phyloP scores from a whole-genome alignment of 345 rosid species.

The Rhodamnia argentea region DNA sequence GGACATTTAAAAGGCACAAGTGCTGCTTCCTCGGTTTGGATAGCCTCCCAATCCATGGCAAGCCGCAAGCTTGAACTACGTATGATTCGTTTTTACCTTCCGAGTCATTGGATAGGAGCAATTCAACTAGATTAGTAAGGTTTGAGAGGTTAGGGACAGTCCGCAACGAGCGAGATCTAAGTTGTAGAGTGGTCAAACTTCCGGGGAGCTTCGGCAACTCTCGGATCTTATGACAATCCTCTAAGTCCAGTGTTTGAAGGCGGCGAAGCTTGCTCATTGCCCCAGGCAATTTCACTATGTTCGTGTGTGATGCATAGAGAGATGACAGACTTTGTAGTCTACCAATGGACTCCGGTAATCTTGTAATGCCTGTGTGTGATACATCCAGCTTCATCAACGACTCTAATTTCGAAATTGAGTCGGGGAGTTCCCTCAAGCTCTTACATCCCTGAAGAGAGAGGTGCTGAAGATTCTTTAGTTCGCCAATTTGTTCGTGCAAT shows the following conservation, averaged over 20 bases:
- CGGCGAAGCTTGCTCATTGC: not conserved
- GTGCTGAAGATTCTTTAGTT: not conserved
- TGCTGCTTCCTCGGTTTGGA: not conserved
- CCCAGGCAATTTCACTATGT: not conserved
- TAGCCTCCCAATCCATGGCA: not conserved
- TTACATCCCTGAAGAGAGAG: rapidly evolving
- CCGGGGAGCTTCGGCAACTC: not conserved
- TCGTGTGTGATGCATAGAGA: no score
- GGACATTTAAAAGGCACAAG: rapidly evolving
- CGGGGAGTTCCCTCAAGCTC: rapidly evolving
- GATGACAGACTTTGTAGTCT: not conserved
- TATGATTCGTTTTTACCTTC: rapidly evolving
- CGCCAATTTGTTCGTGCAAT: not conserved
- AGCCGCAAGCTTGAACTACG: not conserved
- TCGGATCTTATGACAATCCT: not conserved
- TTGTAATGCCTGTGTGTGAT: no score
- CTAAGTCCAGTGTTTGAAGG: not conserved
- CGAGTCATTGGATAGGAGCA: not conserved
- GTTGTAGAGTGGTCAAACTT: not conserved
- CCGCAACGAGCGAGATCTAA: rapidly evolving
- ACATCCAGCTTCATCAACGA: rapidly evolving
- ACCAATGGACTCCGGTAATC: not conserved
- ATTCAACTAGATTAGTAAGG: not conserved
- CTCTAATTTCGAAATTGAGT: not conserved
- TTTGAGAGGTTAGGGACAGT: not conserved